Base-by-base conservation (phyloP, 495 filamentous ascomycete species). In the Talaromyces proteolyticus region DNA sequence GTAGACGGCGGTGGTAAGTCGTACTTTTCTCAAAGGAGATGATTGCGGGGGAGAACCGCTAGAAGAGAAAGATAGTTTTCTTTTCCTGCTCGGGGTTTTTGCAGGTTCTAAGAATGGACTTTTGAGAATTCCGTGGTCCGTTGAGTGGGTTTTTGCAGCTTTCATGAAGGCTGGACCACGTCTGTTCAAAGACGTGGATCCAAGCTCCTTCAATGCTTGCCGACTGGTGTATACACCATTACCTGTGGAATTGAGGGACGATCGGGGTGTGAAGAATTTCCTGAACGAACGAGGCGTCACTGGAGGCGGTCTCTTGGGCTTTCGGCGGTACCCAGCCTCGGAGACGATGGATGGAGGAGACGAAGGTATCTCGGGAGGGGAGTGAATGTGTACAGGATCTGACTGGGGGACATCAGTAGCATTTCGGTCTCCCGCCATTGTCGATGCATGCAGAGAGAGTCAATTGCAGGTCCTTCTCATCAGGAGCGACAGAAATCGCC, bases 221-320 rank as follows among this genome's bases (percentile, higher is more conserved):
- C 85, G 72, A 54, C 75, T 78, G 14, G 79, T 73, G 55, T 70
- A 78, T 54, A 78, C 66, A 51, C 66, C 56, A 72, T 69, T 66
- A 50, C 54, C 64, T n/a, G 59, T 56, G 52, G 56, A 58, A 52
- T 75, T 57, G 34, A 74, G 61, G 47, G 70, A 55, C 23, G 67
- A 71, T 4, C 76, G 77, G 44, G 91, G 91, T 12, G 88, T 92
- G 59, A 95, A 96, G 70, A 96, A 96, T 23, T 81, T 75, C 37
- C 68, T 81, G 58, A 95, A 95, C 46, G 82, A 85, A 47, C 84
- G 72, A 34, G 86, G 86, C 22, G 86, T 90, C 44, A 90, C 70
- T n/a, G 76, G 69, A 29, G 76, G 75, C 49, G 69, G 68, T 45
- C 75, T 76, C 55, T 64, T 70, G 38, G 60, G 69, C 62, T 69